phyloP scores from a whole-genome alignment of 1,139 yeast genomes.

The Geotrichum histeridarum region DNA sequence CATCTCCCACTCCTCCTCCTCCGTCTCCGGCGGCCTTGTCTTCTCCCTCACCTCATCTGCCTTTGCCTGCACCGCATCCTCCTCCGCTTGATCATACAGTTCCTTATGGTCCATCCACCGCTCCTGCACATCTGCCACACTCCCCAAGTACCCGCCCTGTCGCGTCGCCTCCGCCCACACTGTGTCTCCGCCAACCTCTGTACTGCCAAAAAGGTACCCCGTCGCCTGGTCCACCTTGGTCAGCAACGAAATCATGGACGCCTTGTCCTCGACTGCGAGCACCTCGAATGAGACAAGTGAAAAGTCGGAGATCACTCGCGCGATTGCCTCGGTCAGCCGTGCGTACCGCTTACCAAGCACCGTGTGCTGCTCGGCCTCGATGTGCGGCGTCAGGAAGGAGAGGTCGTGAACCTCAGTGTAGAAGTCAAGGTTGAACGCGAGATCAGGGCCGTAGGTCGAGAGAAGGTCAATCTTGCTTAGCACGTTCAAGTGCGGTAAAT shows the following conservation, averaged over 20 bases:
- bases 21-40: conserved; percentile 37
- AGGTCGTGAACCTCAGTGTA: conserved; percentile 92
- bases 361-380: conserved; percentile 64
- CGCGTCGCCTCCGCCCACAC: conserved; percentile 95
- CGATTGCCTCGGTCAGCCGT: conserved; percentile 68
- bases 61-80: conserved; percentile 36
- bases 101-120: conserved; percentile 90
- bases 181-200: conserved; percentile 91
- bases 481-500: conserved; percentile 89
- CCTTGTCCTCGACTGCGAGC: conserved; percentile 82
- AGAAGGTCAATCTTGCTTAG: conserved; percentile 84
- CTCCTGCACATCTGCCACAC: conserved; percentile 76
- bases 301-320: conserved; percentile 80
- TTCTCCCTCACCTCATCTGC: conserved; percentile 21
- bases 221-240: conserved; percentile 80
- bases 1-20: conserved; percentile 67
- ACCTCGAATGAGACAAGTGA: conserved; percentile 87
- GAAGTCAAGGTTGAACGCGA: conserved; percentile 66
- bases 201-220: conserved; percentile 88
- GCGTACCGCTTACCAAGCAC: conserved; percentile 60
- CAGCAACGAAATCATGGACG: conserved; percentile 78
- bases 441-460: conserved; percentile 52
- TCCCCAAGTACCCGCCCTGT: conserved; percentile 55
- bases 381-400: conserved; percentile 57
- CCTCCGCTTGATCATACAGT: conserved; percentile 62